phyloP scores from a whole-genome alignment of 805 yeast species.

The Saccharomycopsis vini region DNA sequence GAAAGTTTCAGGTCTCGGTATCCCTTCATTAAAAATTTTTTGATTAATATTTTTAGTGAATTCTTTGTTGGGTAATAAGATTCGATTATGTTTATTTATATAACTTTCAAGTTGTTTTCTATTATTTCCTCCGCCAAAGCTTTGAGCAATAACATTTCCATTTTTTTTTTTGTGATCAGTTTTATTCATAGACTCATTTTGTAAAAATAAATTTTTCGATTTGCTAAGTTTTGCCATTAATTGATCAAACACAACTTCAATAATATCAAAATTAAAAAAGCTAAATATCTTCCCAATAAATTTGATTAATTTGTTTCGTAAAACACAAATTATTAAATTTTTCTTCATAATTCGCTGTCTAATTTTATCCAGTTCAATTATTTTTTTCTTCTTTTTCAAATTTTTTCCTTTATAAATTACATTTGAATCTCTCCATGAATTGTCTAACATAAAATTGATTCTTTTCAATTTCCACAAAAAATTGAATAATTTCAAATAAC shows the following conservation, averaged over 20 bases:
- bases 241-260: slow-evolving; percentile 30
- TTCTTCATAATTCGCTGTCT: slow-evolving; percentile 25
- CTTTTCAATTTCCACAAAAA: slow-evolving; percentile 75
- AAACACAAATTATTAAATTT: slow-evolving; percentile 27
- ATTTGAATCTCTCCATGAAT: slow-evolving; percentile 33
- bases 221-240: slow-evolving; percentile 21
- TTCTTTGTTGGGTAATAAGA: slow-evolving; percentile 25
- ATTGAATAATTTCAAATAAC: slow-evolving; percentile 74
- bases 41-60: slow-evolving; percentile 19
- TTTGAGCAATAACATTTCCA: too few species aligned
- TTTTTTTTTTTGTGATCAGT: too few species aligned
- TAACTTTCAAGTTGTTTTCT: slow-evolving; percentile 23
- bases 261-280: slow-evolving; percentile 38
- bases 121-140: neutral
- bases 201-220: slow-evolving; percentile 20
- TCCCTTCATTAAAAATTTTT: slow-evolving; percentile 9
- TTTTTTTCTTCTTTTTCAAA: slow-evolving; percentile 18
- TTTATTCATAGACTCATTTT: slow-evolving; percentile 16
- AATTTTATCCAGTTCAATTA: too few species aligned
- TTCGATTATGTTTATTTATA: slow-evolving; percentile 20
- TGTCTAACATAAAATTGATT: slow-evolving; percentile 42
- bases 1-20: slow-evolving; percentile 3
- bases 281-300: slow-evolving; percentile 34
- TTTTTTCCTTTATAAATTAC: slow-evolving; percentile 18
- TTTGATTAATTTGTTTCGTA: slow-evolving; percentile 32